These are phyloP conservation scores for Hygrophorus russula DNA, from an alignment of 768 basidiomycete species.

Conservation along the genomic window DNA sequence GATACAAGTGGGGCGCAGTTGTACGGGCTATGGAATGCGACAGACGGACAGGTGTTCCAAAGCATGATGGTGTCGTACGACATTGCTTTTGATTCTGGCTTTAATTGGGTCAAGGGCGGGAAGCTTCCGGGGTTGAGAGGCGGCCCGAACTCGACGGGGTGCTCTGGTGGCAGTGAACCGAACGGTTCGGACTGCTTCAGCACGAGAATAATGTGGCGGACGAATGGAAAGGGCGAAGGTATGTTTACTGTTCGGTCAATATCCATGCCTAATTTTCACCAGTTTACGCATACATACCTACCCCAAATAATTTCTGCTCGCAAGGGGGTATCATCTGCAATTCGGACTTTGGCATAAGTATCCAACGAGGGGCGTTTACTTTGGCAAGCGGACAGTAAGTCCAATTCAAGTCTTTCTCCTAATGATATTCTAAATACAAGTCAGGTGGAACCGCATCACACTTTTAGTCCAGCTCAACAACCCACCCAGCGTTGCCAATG, in stretches of 20 bases:
- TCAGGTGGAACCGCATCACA: conserved; percentile 62
- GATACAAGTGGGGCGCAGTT: conserved; percentile 58
- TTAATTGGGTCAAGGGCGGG: conserved; percentile 65
- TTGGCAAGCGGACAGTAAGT: conserved; percentile 56
- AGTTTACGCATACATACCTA: conserved; percentile 80
- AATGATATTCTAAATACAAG: background rate
- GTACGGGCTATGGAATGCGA: conserved; percentile 55
- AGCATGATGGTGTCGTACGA: conserved; percentile 69
- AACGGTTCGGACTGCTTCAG: conserved; percentile 65
- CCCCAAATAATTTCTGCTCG: conserved; percentile 47
- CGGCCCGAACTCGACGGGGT: conserved; percentile 48
- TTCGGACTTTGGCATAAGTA: conserved; percentile 65
- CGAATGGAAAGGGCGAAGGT: conserved; percentile 59
- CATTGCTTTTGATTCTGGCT: conserved; percentile 53
- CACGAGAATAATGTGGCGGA: conserved; percentile 68
- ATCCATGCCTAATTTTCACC: conserved; percentile 5
- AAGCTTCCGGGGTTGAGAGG: conserved; percentile 73
- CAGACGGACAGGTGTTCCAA: conserved; percentile 42
- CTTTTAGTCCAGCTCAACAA: conserved; percentile 71
- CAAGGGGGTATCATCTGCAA: conserved; percentile 52
- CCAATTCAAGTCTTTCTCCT: background rate
- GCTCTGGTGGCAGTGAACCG: conserved; percentile 57
- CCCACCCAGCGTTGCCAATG: conserved; percentile 59
- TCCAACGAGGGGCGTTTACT: conserved; percentile 54
- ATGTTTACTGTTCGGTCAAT: conserved; percentile 10